phyloP scores from a whole-genome alignment of 108 stramenopile species.

The Epipyxis sp. region DNA sequence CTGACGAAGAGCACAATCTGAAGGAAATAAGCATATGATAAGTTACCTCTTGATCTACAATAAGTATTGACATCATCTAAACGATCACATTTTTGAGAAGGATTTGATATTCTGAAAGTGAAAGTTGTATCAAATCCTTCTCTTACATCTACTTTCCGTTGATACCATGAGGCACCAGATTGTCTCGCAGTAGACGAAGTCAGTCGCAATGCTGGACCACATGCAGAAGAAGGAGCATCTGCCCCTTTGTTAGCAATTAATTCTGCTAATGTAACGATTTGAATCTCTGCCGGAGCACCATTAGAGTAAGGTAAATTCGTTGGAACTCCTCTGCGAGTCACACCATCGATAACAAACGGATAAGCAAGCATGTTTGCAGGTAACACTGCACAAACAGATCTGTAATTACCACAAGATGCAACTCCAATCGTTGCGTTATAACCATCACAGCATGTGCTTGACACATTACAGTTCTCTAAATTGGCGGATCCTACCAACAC shows the following conservation, averaged over 20 bases:
- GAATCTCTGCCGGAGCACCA: constrained; percentile 5
- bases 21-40: constrained; percentile 64
- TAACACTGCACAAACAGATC: constrained; percentile 1
- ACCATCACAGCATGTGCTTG: constrained; percentile 58
- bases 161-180: constrained; percentile 64
- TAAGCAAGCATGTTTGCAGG: neutral
- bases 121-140: constrained; percentile 65
- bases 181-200: constrained; percentile 47
- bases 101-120: constrained; percentile 51
- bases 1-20: too few species aligned
- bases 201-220: constrained; percentile 59
- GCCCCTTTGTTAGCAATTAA: constrained; percentile 20
- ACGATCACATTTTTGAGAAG: constrained; percentile 52
- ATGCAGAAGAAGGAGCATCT: constrained; percentile 17
- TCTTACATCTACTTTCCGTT: constrained; percentile 48
- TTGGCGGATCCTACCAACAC: constrained; percentile 57
- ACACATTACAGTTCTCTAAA: constrained; percentile 61
- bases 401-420: constrained; percentile 15
- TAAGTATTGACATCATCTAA: constrained; percentile 59
- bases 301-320: neutral
- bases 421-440: constrained; percentile 33
- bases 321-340: constrained; percentile 14
- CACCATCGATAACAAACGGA: neutral
- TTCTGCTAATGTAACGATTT: constrained; percentile 3
- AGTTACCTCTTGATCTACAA: constrained; percentile 57